Evolutionary conservation across 495 filamentous ascomycete species (phyloP), one percentile per base, ranked within the genome.

Genomic region (Penicillium daleae): DNA sequence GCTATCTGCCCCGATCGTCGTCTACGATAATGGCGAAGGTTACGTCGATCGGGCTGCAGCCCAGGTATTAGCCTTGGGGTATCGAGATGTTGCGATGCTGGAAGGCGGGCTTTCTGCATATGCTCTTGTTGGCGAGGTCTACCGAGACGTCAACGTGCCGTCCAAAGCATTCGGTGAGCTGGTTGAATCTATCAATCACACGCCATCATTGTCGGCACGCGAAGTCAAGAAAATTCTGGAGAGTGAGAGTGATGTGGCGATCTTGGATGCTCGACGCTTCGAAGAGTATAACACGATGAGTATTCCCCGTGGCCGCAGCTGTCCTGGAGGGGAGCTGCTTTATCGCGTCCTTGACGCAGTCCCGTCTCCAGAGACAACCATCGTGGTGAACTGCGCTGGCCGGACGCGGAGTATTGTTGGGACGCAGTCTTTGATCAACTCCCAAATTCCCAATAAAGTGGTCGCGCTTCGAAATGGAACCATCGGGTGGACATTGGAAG

Each of bases 81-180:
- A 72, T 49, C 22, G 2, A 6, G 27, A 70, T 35, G 62, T 72
- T 27, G 22, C 50, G 21, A 68, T 70, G 37, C 48, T 72, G 2
- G 51, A 70, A 52, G 67, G 67, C 12, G 70, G 67, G 22, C 57
- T 72, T 6, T 56, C 65, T n/a, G 62, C 22, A 0, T 72, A 72
- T 42, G 39, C 62, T 1, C 59, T 40, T 3, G 57, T 68, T 15
- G 70, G 70, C 0, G 70, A 72, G 31, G 65, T 72, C 6, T 72
- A 72, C 56, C 67, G 70, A 21, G 70, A 72, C 64, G 67, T 72
- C n/a, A 62, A 62, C 50, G 70, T 72, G 1, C 70, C 70, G 9
- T 72, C 70, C 17, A 72, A 72, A 50, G 70, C 70, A 31, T 72
- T 72, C 48, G 70, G 70, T 32, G 70, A 72, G 46, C 63, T 72